Conservation (phyloP, 257 asterid genomes). For the Ajuga chamaepitys region DNA sequence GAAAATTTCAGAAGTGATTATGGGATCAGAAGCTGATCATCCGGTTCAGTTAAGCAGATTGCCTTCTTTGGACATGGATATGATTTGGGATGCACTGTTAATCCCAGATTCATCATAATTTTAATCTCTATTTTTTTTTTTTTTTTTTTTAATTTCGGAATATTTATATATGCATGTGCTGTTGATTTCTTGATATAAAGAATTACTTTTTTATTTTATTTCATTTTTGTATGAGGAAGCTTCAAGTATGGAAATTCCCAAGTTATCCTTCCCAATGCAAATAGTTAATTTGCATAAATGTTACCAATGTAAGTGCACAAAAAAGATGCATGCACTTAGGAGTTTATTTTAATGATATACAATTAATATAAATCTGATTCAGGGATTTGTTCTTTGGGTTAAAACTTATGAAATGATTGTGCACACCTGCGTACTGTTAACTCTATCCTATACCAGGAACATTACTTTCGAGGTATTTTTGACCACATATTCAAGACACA, state of each 20-base stretch:
- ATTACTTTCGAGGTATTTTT: too few relatives aligned
- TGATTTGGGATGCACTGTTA: slow-evolving; percentile 78
- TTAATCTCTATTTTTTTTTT: neutral
- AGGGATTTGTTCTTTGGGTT: neutral
- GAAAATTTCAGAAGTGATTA: slow-evolving; percentile 23
- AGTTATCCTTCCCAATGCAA: neutral
- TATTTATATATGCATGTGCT: slow-evolving; percentile 9
- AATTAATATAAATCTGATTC: neutral
- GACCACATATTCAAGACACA: too few relatives aligned
- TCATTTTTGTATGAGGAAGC: neutral
- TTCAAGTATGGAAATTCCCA: slow-evolving; percentile 1
- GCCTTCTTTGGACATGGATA: slow-evolving; percentile 86
- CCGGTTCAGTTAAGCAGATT: slow-evolving; percentile 61
- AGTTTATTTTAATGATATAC: neutral
- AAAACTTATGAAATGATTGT: neutral
- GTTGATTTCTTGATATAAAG: neutral
- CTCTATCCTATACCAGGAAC: too few relatives aligned
- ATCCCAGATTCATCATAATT: slow-evolving; percentile 47
- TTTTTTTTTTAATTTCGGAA: neutral
- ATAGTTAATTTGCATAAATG: too few relatives aligned
- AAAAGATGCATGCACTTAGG: too few relatives aligned
- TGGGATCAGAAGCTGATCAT: slow-evolving; percentile 24
- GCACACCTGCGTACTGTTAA: too few relatives aligned
- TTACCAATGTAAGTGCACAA: too few relatives aligned
- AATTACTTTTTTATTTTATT: neutral